phyloP scores from a whole-genome alignment of 164 flowering plant genomes.

The Berberis vulgaris region DNA sequence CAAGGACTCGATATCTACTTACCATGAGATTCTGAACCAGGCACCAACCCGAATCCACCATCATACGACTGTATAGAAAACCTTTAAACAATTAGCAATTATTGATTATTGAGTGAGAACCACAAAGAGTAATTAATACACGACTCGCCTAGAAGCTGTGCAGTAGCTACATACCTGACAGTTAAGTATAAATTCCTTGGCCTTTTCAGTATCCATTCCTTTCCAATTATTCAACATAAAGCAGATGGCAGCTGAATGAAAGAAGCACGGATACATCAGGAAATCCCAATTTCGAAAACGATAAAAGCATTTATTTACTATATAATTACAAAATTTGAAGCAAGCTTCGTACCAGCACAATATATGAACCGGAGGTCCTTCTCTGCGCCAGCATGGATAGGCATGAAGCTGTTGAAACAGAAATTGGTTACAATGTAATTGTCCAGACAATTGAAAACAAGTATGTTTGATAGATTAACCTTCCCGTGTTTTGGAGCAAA shows the following conservation, averaged over 20 bases:
- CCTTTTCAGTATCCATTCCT: conserved; percentile 81
- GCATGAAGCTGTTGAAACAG: conserved; percentile 61
- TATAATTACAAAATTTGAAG: not conserved
- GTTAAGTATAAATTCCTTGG: conserved; percentile 63
- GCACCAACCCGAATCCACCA: conserved; percentile 93
- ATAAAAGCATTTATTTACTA: not conserved
- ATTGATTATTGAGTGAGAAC: no score
- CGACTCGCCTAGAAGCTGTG: conserved; percentile 76
- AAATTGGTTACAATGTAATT: not conserved
- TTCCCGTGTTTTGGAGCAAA: no score
- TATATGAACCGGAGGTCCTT: conserved; percentile 80
- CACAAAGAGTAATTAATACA: not conserved
- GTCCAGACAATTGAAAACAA: not conserved
- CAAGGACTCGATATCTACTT: conserved; percentile 25
- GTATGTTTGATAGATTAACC: not conserved
- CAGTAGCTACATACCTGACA: conserved; percentile 63
- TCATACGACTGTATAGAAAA: conserved; percentile 79
- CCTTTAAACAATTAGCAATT: no score
- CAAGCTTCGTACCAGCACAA: conserved; percentile 72
- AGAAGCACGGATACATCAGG: not conserved
- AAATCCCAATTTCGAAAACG: not conserved
- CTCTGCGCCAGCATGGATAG: conserved; percentile 77
- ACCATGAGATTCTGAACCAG: conserved; percentile 98
- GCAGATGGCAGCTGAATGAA: conserved; percentile 74
- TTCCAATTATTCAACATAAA: conserved; percentile 77